phyloP scores from a whole-genome alignment of 805 yeast species.

The Wickerhamiella sergipiensis region DNA sequence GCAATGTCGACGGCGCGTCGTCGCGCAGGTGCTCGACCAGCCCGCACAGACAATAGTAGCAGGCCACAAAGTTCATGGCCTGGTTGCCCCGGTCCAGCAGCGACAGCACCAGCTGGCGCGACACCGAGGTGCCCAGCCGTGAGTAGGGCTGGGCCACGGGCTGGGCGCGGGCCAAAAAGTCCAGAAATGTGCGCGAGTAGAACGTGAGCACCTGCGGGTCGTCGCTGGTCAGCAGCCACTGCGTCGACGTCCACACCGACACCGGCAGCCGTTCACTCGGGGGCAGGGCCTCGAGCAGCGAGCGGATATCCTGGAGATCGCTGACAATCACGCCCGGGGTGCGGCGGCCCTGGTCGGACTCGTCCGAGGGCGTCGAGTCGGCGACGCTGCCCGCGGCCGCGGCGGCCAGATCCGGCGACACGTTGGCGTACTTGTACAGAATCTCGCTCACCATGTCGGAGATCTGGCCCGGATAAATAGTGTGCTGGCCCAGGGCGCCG shows the following conservation, averaged over 20 bases:
- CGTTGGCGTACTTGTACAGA: conserved; percentile 16
- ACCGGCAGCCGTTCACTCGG: conserved; percentile 7
- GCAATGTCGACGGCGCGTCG: conserved; percentile 5
- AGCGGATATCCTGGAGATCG: conserved; percentile 17
- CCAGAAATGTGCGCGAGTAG: conserved; percentile 16
- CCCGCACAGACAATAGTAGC: conserved; percentile 12
- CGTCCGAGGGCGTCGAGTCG: neutral
- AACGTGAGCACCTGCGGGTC: conserved; percentile 14
- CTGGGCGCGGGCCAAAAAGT: conserved; percentile 12
- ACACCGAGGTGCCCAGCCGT: conserved; percentile 4
- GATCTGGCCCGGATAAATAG: conserved; percentile 76
- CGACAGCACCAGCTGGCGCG: conserved; percentile 9
- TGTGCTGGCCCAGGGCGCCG: conserved; percentile 58
- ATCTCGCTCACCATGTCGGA: conserved; percentile 68
- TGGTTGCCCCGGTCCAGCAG: conserved; percentile 2
- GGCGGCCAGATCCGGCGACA: neutral
- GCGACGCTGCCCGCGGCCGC: neutral
- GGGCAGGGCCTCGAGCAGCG: conserved; percentile 10
- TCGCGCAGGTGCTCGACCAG: conserved; percentile 4
- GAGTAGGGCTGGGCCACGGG: conserved; percentile 3
- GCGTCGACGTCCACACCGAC: conserved; percentile 22
- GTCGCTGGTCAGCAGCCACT: conserved; percentile 16
- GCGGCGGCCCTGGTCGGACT: neutral
- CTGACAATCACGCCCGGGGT: conserved; percentile 6
- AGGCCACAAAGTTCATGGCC: conserved; percentile 12